phyloP scores from a whole-genome alignment of 306 rosid genomes.

The Ochetophila trinervis region DNA sequence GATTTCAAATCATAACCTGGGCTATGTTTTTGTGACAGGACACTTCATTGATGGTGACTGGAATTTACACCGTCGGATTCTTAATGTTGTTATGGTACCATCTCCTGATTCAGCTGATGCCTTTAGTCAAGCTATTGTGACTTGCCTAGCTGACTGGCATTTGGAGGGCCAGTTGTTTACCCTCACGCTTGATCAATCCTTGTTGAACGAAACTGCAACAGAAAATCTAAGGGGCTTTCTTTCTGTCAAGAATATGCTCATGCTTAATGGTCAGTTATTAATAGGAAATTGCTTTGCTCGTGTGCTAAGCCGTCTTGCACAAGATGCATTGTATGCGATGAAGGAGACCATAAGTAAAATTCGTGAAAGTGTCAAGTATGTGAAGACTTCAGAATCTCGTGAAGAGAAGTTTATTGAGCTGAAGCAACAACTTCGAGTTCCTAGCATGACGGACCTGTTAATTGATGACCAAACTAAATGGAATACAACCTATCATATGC shows the following conservation, averaged over 20 bases:
- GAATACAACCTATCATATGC: conserved; percentile 87
- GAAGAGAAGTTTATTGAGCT: conserved; percentile 68
- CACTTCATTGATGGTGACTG: conserved; percentile 80
- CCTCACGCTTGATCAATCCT: conserved; percentile 60
- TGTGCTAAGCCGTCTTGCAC: conserved; percentile 71
- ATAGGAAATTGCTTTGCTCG: conserved; percentile 74
- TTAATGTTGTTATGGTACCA: conserved; percentile 61
- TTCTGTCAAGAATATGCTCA: conserved; percentile 59
- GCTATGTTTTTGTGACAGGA: conserved; percentile 71
- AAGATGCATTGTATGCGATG: conserved; percentile 45
- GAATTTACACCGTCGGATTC: conserved; percentile 68
- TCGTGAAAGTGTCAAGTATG: conserved; percentile 79
- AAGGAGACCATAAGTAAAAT: conserved; percentile 53
- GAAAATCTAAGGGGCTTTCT: conserved; percentile 64
- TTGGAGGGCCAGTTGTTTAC: conserved; percentile 63
- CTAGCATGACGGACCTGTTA: conserved; percentile 51
- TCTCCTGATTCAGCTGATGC: conserved; percentile 61
- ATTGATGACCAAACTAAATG: conserved; percentile 68
- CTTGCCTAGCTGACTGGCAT: conserved; percentile 79
- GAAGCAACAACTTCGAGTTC: conserved; percentile 75
- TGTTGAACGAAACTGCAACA: conserved; percentile 50
- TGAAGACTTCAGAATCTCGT: conserved; percentile 57
- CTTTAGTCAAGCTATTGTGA: conserved; percentile 46
- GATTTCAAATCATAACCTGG: conserved; percentile 57
- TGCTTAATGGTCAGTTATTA: conserved; percentile 75